These are phyloP conservation scores for Flaveria ramosissima DNA, from an alignment of 129 eudicot genomes.

Conservation along the genomic window DNA sequence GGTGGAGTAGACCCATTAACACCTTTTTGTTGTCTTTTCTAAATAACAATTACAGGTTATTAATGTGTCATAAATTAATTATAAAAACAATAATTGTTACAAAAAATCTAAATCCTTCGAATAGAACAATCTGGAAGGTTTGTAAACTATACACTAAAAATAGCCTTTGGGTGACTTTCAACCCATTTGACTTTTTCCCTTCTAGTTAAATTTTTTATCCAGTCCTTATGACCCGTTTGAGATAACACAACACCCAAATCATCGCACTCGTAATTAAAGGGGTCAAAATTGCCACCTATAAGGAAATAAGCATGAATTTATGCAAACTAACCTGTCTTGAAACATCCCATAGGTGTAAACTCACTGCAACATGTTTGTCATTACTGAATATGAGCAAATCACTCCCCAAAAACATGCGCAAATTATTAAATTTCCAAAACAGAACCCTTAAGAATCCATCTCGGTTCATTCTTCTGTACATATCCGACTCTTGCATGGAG, in stretches of 20 bases:
- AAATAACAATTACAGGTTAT: not conserved
- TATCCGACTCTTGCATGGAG: constrained; percentile 89
- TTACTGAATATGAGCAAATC: constrained; percentile 93
- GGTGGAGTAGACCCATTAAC: not conserved
- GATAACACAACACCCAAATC: constrained; percentile 1
- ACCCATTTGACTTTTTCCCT: not conserved
- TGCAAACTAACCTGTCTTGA: constrained; percentile 67
- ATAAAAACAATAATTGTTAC: not conserved
- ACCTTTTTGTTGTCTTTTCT: constrained; percentile 2
- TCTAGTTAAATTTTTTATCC: not conserved
- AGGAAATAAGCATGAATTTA: not conserved
- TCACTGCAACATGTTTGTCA: constrained; percentile 90
- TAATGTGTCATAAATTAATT: not conserved
- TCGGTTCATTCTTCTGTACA: constrained; percentile 61
- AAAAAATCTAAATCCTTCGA: not conserved
- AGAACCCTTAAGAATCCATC: constrained; percentile 81
- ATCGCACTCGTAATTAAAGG: not conserved
- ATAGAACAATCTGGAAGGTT: not conserved
- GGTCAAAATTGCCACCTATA: not conserved
- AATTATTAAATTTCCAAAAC: constrained; percentile 94
- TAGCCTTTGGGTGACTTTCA: constrained; percentile 4
- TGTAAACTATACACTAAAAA: constrained; percentile 8
- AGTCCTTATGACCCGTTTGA: not conserved
- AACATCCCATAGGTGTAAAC: constrained; percentile 98
- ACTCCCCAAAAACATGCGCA: constrained; percentile 95